Percentiles rank a stretch among this genome's conserved stretches.
Evolutionary conservation across 2,329 filamentous ascomycete genomes (phyloP).

Genomic region (Cercospora brassicicola): DNA sequence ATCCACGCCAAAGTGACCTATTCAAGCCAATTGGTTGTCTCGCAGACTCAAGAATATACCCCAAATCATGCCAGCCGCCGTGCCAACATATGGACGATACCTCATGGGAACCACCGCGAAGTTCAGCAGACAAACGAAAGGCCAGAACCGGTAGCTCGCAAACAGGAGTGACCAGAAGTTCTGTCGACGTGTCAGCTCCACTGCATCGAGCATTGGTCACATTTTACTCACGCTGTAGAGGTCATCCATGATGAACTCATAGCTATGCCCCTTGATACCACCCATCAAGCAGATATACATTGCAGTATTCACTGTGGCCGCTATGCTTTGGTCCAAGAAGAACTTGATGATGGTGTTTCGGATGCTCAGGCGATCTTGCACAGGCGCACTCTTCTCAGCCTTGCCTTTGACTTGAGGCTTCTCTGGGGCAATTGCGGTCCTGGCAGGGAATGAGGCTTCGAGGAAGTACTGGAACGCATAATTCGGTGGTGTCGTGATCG

Average conservation of each 20-base stretch:
- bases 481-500: not conserved
- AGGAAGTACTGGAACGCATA: not conserved
- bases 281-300: constrained; percentile 8
- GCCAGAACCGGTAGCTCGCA: constrained; percentile 3
- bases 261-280: not conserved
- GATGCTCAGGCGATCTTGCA: not conserved
- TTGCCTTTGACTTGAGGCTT: not conserved
- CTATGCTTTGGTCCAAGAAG: constrained; percentile 1
- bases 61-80: constrained; percentile 1
- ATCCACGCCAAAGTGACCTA: not conserved
- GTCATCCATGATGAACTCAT: not conserved
- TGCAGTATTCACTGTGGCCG: not conserved
- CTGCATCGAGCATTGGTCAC: not conserved
- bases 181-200: not conserved
- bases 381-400: not conserved
- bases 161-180: constrained; percentile 2
- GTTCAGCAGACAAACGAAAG: constrained; percentile 3
- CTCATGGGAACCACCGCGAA: constrained; percentile 2
- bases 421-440: not conserved
- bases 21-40: not conserved
- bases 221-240: not conserved
- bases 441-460: not conserved
- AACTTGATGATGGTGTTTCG: constrained; percentile 4
- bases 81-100: not conserved
- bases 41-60: constrained; percentile 1